Evolutionary conservation across 2,329 filamentous ascomycete genomes (phyloP).

Genomic region (Sphaerulina populicola): DNA sequence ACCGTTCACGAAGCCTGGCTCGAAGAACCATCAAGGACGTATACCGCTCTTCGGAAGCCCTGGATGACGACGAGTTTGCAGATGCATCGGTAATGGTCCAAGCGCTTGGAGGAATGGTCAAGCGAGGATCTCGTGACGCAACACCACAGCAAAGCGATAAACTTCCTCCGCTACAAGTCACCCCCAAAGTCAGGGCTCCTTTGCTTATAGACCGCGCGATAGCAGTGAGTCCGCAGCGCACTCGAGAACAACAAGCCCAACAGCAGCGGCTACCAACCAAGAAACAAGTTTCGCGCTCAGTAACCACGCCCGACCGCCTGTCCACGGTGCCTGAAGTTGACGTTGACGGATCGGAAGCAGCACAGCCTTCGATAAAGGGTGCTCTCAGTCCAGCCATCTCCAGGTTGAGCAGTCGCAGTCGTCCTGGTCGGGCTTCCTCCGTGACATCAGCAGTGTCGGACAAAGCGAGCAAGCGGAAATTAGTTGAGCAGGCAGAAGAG

Average conservation of each 20-base stretch:
- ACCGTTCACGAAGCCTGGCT: constrained; percentile 67
- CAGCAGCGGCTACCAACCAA: not conserved
- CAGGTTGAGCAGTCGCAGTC: constrained; percentile 25
- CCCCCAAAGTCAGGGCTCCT: constrained; percentile 2
- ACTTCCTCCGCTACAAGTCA: constrained; percentile 9
- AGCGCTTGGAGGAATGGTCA: constrained; percentile 81
- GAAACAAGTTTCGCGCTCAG: constrained; percentile 12
- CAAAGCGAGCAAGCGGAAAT: constrained; percentile 31
- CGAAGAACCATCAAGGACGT: constrained; percentile 80
- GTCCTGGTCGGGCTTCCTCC: constrained; percentile 18
- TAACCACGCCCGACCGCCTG: constrained; percentile 27
- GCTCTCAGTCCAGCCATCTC: constrained; percentile 20
- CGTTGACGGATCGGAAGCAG: constrained; percentile 14
- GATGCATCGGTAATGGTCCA: constrained; percentile 85
- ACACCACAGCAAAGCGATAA: constrained; percentile 23
- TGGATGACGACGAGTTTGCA: constrained; percentile 91
- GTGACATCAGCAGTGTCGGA: constrained; percentile 23
- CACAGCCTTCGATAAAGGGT: constrained; percentile 6
- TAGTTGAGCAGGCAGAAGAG: constrained; percentile 30
- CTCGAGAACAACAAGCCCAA: constrained; percentile 6
- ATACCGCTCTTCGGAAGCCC: constrained; percentile 80
- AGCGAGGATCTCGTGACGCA: constrained; percentile 48
- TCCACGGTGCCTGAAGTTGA: constrained; percentile 30
- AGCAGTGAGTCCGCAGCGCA: constrained; percentile 25
- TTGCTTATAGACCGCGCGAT: constrained; percentile 29